Conservation (phyloP, 2,329 filamentous ascomycete genomes). For the Alternaria hordeiaustralica region DNA sequence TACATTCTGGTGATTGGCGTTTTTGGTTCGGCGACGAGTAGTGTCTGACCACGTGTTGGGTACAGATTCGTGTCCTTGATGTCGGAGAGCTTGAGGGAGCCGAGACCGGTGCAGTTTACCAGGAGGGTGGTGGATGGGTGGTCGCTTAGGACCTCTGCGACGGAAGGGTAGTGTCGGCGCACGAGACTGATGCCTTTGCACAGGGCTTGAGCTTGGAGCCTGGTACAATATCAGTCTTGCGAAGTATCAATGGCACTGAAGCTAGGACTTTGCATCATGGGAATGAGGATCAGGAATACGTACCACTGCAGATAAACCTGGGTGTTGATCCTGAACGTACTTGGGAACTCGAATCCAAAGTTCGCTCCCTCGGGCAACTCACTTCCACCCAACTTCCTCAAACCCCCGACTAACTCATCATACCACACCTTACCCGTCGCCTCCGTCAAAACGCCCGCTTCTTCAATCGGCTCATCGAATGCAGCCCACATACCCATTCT, state of each 20-base stretch:
- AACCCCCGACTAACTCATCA: slow-evolving; percentile 49
- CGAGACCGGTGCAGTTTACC: slow-evolving; percentile 84
- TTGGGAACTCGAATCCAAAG: slow-evolving; percentile 47
- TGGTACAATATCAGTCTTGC: slow-evolving; percentile 1
- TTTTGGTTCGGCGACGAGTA: slow-evolving; percentile 67
- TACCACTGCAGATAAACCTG: slow-evolving; percentile 48
- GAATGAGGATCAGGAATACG: background rate
- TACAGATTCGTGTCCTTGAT: slow-evolving; percentile 76
- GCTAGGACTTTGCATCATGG: too few species aligned
- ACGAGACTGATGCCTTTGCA: slow-evolving; percentile 68
- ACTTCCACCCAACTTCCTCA: slow-evolving; percentile 32
- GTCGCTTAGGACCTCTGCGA: slow-evolving; percentile 69
- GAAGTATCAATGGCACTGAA: too few species aligned
- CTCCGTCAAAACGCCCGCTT: slow-evolving; percentile 43
- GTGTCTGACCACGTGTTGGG: slow-evolving; percentile 80
- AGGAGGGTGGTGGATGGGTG: slow-evolving; percentile 72
- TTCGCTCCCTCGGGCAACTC: slow-evolving; percentile 45
- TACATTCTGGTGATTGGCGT: slow-evolving; percentile 50
- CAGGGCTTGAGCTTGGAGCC: slow-evolving; percentile 68
- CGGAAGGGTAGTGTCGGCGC: slow-evolving; percentile 62
- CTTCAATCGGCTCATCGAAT: slow-evolving; percentile 40
- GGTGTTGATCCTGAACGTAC: slow-evolving; percentile 50
- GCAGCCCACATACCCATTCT: slow-evolving; percentile 37
- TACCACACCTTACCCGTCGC: slow-evolving; percentile 53
- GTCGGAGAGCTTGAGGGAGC: slow-evolving; percentile 78